Base-by-base conservation (phyloP, 495 filamentous ascomycete species). In the Niebla homalea region DNA sequence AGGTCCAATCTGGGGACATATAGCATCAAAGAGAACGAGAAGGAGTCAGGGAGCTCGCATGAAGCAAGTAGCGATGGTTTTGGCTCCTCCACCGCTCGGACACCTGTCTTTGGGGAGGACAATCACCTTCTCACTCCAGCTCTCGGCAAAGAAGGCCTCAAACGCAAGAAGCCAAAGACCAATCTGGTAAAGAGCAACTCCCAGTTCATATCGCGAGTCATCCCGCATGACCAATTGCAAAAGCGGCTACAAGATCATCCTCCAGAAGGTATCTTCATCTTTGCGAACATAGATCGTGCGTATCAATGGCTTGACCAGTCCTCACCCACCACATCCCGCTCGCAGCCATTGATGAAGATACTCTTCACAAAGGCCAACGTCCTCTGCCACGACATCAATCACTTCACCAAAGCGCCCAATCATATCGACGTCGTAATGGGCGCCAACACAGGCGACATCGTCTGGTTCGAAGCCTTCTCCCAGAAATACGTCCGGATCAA, bases 101-200 rank as follows among this genome's bases (percentile, higher is more conserved):
- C 45, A 25, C 84, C 86, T 0, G 74, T 78, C 19, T 97, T 95
- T 64, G 92, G 90, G n/a, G 84, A 89, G 53, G 85, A 85, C 42
- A 96, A 96, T 60, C 70, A 77, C 14, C 73, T 85, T 18, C 72
- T 97, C 41, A 62, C 67, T 10, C 47, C 60, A 36, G 66, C 71
- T 1, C 69, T 74, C 19, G 63, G 70, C 2, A 94, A 88, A 65
- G 89, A 94, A 56, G 71, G 75, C 3, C 68, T 73, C 44, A 94
- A 94, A 65, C 69, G 80, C 57, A 75, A 83, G 53, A 98, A 97
- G 66, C 93, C 92, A 11, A 96, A 95, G 69, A 95, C 87, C 64
- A 97, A 92, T 63, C 89, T 98, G 58, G 78, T 89, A 37, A 98
- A 98, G 71, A 96, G 87, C 68, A 96, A 94, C 65, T 97, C 92